phyloP scores from a whole-genome alignment of 202 grass and related monocot genomes.

The Setaria italica region DNA sequence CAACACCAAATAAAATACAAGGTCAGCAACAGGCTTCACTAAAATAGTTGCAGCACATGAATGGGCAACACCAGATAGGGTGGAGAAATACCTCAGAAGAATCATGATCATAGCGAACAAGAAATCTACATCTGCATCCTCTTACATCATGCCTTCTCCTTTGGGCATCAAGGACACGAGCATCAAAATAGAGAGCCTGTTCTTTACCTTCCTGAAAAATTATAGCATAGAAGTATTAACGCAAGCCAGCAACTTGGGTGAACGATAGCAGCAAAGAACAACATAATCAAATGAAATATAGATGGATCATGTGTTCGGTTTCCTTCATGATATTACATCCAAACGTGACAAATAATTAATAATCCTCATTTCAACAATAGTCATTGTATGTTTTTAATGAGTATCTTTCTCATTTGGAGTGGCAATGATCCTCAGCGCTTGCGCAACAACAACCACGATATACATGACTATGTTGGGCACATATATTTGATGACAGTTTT shows the following conservation, averaged over 20 bases:
- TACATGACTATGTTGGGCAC: background rate
- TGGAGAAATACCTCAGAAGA: conserved; percentile 72
- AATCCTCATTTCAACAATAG: background rate
- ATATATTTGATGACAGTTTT: background rate
- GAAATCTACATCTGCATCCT: conserved; percentile 96
- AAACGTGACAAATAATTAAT: background rate
- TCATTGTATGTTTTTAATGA: background rate
- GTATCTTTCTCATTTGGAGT: background rate
- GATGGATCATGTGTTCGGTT: background rate
- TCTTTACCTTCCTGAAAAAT: conserved; percentile 92
- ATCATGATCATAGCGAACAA: conserved; percentile 99
- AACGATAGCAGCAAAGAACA: conserved; percentile 4
- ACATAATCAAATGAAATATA: conserved; percentile 36
- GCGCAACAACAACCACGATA: background rate
- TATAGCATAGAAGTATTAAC: conserved; percentile 23
- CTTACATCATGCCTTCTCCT: conserved; percentile 93
- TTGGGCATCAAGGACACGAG: conserved; percentile 93
- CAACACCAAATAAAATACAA: background rate
- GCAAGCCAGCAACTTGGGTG: conserved; percentile 2
- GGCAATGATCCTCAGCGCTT: background rate
- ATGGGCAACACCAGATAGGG: background rate
- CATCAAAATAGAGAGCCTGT: conserved; percentile 98
- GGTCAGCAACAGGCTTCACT: conserved; percentile 14
- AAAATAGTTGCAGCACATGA: conserved; percentile 2
- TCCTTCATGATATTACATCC: background rate